Conservation (phyloP, 352 stramenopile genomes). For the Phytophthora cactorum region DNA sequence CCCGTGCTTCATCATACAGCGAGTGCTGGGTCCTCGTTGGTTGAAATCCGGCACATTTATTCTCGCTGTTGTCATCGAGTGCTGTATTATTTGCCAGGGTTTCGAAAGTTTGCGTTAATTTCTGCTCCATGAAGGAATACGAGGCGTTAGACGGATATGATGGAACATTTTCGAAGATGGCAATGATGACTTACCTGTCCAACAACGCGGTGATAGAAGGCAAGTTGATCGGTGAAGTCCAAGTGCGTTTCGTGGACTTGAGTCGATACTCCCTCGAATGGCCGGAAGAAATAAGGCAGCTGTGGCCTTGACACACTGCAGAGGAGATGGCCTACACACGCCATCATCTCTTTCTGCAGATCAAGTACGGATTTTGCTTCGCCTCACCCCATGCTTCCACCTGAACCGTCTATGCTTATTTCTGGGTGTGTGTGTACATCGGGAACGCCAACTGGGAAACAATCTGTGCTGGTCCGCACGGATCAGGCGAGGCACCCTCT, state of each 20-base stretch:
- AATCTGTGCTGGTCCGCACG: too few relatives aligned
- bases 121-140: background rate
- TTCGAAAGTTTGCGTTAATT: background rate
- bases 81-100: background rate
- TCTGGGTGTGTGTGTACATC: too few relatives aligned
- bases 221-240: constrained; percentile 49
- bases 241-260: constrained; percentile 15
- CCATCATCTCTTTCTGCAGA: constrained; percentile 65
- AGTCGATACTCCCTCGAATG: constrained; percentile 4
- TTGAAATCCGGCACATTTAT: background rate
- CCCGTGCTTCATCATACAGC: constrained; percentile 55
- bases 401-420: too few relatives aligned
- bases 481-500: too few relatives aligned
- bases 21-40: background rate
- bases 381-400: too few relatives aligned
- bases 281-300: constrained; percentile 52
- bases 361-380: constrained; percentile 26
- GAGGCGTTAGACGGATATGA: background rate
- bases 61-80: constrained; percentile 8
- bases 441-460: too few relatives aligned
- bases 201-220: constrained; percentile 58
- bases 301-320: constrained; percentile 58
- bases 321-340: constrained; percentile 69
- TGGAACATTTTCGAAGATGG: background rate
- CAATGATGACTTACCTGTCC: constrained; percentile 34